Percentiles rank a stretch among this genome's conserved stretches.
Evolutionary conservation across 208 protist species (phyloP).

Genomic region (Wallacemonas sp.): DNA sequence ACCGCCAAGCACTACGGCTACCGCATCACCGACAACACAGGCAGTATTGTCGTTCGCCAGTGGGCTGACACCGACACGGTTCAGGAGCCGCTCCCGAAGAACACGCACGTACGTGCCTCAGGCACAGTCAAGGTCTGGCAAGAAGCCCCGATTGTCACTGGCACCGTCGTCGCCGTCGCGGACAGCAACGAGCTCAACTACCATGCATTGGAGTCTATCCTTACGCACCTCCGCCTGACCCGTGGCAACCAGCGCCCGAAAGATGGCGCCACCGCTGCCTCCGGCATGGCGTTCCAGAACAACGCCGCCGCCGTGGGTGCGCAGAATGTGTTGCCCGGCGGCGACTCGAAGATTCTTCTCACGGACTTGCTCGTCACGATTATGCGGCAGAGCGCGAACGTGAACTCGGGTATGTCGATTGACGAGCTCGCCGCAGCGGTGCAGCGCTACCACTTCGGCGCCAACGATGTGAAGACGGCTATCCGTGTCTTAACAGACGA

Average conservation of each 20-base stretch:
- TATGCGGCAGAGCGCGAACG: slow-evolving; percentile 59
- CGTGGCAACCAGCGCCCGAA: slow-evolving; percentile 50
- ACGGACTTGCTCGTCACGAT: slow-evolving; percentile 76
- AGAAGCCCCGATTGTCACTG: slow-evolving; percentile 75
- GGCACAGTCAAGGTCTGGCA: slow-evolving; percentile 91
- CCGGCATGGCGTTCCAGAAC: slow-evolving; percentile 50
- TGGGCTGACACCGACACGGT: slow-evolving; percentile 72
- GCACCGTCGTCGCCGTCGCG: slow-evolving; percentile 74
- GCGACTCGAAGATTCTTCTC: slow-evolving; percentile 61
- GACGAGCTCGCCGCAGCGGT: slow-evolving; percentile 72
- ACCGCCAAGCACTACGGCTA: slow-evolving; percentile 90
- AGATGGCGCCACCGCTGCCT: not conserved
- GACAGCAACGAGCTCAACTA: slow-evolving; percentile 92
- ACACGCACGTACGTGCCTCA: slow-evolving; percentile 79
- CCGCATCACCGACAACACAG: slow-evolving; percentile 85
- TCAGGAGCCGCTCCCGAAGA: slow-evolving; percentile 68
- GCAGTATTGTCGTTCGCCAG: slow-evolving; percentile 77
- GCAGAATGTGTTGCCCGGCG: slow-evolving; percentile 76
- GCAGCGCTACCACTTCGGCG: slow-evolving; percentile 67
- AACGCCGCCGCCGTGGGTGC: slow-evolving; percentile 49
- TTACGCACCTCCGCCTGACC: slow-evolving; percentile 86
- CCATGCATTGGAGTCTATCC: slow-evolving; percentile 85
- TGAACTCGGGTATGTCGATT: slow-evolving; percentile 67
- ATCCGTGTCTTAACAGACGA: slow-evolving; percentile 70
- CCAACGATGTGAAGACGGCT: slow-evolving; percentile 64